Evolutionary conservation across 257 asterid species (phyloP), one percentile per base, ranked within the genome.

Genomic region (Nicotiana knightiana): DNA sequence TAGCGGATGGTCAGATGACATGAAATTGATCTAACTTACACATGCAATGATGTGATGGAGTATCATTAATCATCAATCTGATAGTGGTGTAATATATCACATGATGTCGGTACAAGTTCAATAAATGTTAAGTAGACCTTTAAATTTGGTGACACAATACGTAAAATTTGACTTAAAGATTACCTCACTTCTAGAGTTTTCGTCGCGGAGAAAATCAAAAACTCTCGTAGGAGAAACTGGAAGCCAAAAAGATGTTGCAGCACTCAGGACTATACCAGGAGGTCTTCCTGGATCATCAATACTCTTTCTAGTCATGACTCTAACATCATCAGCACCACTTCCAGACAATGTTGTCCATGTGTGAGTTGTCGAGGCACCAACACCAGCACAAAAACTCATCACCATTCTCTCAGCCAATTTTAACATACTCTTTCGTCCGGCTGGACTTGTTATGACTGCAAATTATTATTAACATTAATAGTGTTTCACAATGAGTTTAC

Each of bases 201-300:
- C 93, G 4, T 93, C 89, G 0, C 96, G 84, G 1, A 93, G 87
- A 84, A 91, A 91, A 53, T 91, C 90, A 37, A 93, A 93, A 2
- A 91, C 94, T 68, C 93, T 21, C 67, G 88, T 91, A 1, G 97
- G 94, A 18, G 94, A 88, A 67, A 93, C 91, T 0, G 97, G 97
- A 35, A 93, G 89, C 96, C 97, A 93, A 85, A 93, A 91, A 1
- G 97, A 91, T 26, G 97, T 93, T 1, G 97, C 96, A 37, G 96
- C 97, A 77, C 97, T 93, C 4, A 93, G 90, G 21, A 93, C 96
- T 28, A 93, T 90, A 28, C 97, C 97, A 3, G 97, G 93, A 32
- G 97, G 97, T 77, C 97, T 85, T 70, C 97, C 97, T 3, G 97
- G 97, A 83, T 93, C 97, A 61, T 90, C 97, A 83, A 93, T 85